These are phyloP conservation scores for Penicillium sp. DNA, from an alignment of 2,329 filamentous ascomycete species.

Conservation along the genomic window DNA sequence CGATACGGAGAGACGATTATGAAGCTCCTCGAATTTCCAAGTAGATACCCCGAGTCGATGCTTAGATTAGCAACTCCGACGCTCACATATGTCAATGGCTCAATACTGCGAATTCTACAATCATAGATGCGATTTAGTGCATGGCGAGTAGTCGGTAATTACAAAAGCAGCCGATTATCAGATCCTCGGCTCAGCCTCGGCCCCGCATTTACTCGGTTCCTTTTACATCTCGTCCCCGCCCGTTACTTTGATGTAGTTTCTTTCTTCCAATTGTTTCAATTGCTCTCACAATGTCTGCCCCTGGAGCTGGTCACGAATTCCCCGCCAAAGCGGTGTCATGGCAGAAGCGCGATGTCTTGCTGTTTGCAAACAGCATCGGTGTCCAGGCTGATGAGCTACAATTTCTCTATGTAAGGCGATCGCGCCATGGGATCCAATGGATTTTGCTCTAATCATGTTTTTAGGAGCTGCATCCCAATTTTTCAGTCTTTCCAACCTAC, in stretches of 20 bases:
- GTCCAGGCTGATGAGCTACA: conserved; percentile 81
- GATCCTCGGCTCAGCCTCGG: conserved; percentile 21
- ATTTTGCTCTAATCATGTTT: conserved; percentile 4
- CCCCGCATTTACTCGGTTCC: conserved; percentile 19
- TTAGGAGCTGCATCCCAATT: conserved; percentile 83
- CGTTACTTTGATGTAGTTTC: no score
- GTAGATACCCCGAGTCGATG: conserved; percentile 48
- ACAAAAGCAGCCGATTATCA: conserved; percentile 21
- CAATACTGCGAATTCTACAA: neutral
- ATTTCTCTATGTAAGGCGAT: conserved; percentile 71
- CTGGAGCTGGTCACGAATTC: conserved; percentile 70
- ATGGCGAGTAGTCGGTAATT: conserved; percentile 13
- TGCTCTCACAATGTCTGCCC: conserved; percentile 40
- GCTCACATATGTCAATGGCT: conserved; percentile 23
- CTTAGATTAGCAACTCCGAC: conserved; percentile 41
- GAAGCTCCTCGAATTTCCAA: conserved; percentile 46
- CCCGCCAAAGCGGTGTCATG: conserved; percentile 70
- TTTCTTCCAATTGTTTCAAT: neutral
- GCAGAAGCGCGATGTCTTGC: conserved; percentile 79
- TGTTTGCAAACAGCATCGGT: conserved; percentile 88
- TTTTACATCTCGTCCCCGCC: no score
- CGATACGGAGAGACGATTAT: conserved; percentile 38
- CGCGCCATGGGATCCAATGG: neutral
- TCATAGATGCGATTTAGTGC: conserved; percentile 3
- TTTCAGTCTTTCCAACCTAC: conserved; percentile 84